A percentile compares a stretch with the other conserved stretches of the same genome.
phyloP scores from a whole-genome alignment of 2,329 filamentous ascomycete genomes.

The Xylariales sp. region DNA sequence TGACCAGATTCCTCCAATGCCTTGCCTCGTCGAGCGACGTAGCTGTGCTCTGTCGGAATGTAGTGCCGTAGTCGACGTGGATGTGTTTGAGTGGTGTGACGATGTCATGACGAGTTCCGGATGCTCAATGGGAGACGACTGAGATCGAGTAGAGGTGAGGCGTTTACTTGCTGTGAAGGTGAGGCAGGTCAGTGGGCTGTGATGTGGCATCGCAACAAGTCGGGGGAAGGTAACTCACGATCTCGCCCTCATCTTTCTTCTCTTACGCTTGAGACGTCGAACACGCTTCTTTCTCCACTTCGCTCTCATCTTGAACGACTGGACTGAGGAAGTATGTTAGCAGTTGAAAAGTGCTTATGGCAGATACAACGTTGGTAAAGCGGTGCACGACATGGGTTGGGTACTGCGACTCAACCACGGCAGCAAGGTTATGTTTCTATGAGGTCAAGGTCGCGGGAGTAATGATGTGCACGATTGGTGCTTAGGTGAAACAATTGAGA shows the following conservation, averaged over 20 bases:
- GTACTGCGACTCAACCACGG: no score
- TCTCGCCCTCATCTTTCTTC: constrained; percentile 97
- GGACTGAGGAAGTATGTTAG: constrained; percentile 1
- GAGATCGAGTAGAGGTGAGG: constrained; percentile 32
- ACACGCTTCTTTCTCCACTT: constrained; percentile 99
- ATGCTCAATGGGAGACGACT: constrained; percentile 14
- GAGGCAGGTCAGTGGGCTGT: neutral
- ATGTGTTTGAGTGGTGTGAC: neutral
- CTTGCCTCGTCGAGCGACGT: neutral
- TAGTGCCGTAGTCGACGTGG: neutral
- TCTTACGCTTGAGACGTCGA: constrained; percentile 96
- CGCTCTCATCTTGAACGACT: constrained; percentile 63
- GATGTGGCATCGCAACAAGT: neutral
- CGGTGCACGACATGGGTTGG: no score
- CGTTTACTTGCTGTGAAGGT: constrained; percentile 30
- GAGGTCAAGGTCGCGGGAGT: no score
- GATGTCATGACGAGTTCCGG: constrained; percentile 7
- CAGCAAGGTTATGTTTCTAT: no score
- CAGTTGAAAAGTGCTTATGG: neutral
- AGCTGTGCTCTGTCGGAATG: neutral
- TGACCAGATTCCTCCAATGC: no score
- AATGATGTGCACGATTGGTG: no score
- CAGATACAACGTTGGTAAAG: no score
- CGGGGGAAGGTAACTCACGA: constrained; percentile 60
- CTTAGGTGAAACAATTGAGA: constrained; percentile 1